Conservation (phyloP, 2,329 filamentous ascomycete genomes). For the Colletotrichum sp. region DNA sequence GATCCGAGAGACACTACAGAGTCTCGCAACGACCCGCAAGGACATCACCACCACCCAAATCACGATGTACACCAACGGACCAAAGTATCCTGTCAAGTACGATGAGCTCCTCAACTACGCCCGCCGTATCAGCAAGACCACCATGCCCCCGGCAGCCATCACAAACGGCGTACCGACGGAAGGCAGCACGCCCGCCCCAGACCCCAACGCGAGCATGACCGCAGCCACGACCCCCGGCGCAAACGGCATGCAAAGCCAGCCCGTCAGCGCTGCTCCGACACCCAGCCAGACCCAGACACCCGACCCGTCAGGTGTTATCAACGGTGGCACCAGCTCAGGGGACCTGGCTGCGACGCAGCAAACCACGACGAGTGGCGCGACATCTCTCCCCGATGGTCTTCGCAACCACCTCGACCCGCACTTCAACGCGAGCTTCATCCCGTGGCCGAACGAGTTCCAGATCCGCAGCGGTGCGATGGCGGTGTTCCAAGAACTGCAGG, state of each 20-base stretch:
- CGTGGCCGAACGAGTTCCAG: constrained; percentile 76
- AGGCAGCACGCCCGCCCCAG: constrained; percentile 2
- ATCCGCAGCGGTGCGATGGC: constrained; percentile 74
- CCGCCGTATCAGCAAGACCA: constrained; percentile 80
- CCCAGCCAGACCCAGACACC: constrained; percentile 24
- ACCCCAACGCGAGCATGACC: constrained; percentile 18
- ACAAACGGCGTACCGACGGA: constrained; percentile 41
- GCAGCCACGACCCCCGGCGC: constrained; percentile 4
- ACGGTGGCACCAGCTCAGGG: constrained; percentile 26
- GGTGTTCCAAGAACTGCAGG: constrained; percentile 64
- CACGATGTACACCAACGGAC: constrained; percentile 56
- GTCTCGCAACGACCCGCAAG: constrained; percentile 75
- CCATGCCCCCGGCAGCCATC: constrained; percentile 69
- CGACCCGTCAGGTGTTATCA: constrained; percentile 17
- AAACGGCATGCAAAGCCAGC: constrained; percentile 20
- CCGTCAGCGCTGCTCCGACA: constrained; percentile 27
- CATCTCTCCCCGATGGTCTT: constrained; percentile 53
- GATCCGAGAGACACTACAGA: constrained; percentile 72
- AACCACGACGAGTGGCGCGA: constrained; percentile 33
- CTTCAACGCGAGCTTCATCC: constrained; percentile 68
- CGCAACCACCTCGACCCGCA: constrained; percentile 60
- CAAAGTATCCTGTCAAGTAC: constrained; percentile 66
- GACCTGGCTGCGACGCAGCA: constrained; percentile 34
- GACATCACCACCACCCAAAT: constrained; percentile 71
- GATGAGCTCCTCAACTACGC: constrained; percentile 79